phyloP scores from a whole-genome alignment of 208 protist genomes.

The Entamoeba histolytica region DNA sequence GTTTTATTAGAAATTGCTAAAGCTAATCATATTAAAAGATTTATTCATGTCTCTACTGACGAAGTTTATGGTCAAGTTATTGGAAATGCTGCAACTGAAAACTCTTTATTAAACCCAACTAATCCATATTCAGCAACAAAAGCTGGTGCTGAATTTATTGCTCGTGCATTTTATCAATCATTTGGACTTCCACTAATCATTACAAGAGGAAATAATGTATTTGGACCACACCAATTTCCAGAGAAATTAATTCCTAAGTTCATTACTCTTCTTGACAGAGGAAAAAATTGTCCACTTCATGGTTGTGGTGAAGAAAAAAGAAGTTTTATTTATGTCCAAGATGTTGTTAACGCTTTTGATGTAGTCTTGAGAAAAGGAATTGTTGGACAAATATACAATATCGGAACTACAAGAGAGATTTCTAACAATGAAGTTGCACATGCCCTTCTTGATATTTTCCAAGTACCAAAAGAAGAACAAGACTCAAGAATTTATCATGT shows the following conservation, averaged over 20 bases:
- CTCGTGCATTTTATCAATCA: constrained; percentile 51
- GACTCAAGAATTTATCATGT: constrained; percentile 23
- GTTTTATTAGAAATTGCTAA: constrained; percentile 53
- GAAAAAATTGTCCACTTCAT: constrained; percentile 35
- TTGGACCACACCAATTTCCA: constrained; percentile 57
- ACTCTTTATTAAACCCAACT: constrained; percentile 55
- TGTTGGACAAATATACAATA: constrained; percentile 55
- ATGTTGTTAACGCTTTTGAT: constrained; percentile 47
- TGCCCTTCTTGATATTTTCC: background rate
- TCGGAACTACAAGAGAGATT: constrained; percentile 41
- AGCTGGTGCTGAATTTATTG: constrained; percentile 45
- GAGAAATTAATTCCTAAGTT: constrained; percentile 64
- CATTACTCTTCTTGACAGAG: constrained; percentile 34
- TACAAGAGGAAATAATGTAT: constrained; percentile 72
- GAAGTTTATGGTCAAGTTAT: constrained; percentile 68
- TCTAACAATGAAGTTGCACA: constrained; percentile 38
- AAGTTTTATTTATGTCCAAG: constrained; percentile 42
- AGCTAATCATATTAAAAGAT: constrained; percentile 46
- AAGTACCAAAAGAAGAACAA: constrained; percentile 8
- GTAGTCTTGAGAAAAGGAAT: constrained; percentile 44
- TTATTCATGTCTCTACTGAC: constrained; percentile 73
- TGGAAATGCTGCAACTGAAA: constrained; percentile 19
- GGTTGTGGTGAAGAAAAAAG: constrained; percentile 22
- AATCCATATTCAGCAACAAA: constrained; percentile 73
- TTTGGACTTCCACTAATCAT: constrained; percentile 69